Evolutionary conservation across 352 stramenopile species (phyloP).

Genomic region (Phytophthora multivora): DNA sequence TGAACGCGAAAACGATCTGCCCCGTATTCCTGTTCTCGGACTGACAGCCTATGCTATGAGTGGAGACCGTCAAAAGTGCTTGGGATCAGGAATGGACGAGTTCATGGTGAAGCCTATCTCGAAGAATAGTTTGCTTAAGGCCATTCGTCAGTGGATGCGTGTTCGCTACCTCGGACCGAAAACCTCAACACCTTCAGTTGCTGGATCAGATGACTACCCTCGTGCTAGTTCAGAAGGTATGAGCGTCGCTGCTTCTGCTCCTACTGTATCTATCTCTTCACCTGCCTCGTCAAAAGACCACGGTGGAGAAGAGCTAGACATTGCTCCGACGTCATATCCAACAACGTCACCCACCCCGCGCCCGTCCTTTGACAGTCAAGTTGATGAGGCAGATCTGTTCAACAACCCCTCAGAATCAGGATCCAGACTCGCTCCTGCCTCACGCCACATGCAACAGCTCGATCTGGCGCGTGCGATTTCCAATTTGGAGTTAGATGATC

Average conservation of each 20-base stretch:
- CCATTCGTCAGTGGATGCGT: conserved; percentile 72
- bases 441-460: conserved; percentile 78
- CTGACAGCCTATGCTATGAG: conserved; percentile 79
- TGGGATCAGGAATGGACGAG: conserved; percentile 73
- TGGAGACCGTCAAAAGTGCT: conserved; percentile 74
- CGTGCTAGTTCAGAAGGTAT: conserved; percentile 17
- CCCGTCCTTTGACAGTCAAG: conserved; percentile 37
- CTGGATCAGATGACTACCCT: conserved; percentile 32
- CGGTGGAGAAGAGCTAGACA: conserved; percentile 19
- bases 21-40: conserved; percentile 68
- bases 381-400: conserved; percentile 26
- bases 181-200: conserved; percentile 21
- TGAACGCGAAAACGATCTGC: conserved; percentile 61
- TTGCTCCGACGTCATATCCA: conserved; percentile 28
- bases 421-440: conserved; percentile 56
- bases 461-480: conserved; percentile 78
- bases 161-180: conserved; percentile 53
- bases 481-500: conserved; percentile 79
- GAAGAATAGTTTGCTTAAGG: conserved; percentile 64
- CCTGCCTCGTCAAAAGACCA: conserved; percentile 25
- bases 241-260: conserved; percentile 10
- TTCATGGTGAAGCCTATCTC: conserved; percentile 85
- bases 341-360: conserved; percentile 38
- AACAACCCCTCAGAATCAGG: conserved; percentile 7
- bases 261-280: conserved; percentile 15